Conservation (phyloP, 352 stramenopile genomes). For the Pseudoperonospora humuli region DNA sequence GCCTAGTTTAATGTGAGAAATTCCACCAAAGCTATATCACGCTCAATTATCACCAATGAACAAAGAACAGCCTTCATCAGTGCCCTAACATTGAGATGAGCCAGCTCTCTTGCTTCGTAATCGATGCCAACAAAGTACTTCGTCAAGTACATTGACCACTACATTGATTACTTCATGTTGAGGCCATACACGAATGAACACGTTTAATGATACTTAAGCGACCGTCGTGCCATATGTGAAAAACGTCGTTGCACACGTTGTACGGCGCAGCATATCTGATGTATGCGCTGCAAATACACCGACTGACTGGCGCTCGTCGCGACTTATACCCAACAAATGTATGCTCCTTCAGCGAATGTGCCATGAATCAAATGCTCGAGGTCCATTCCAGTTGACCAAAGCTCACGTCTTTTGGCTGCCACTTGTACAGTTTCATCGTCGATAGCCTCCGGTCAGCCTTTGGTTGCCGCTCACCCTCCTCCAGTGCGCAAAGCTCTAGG, state of each 20-base stretch:
- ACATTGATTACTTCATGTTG: no score
- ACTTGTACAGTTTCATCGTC: constrained; percentile 53
- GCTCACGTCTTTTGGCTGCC: constrained; percentile 43
- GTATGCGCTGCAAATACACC: constrained; percentile 69
- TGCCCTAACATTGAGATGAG: no score
- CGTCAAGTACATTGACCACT: no score
- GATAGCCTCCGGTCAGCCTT: constrained; percentile 45
- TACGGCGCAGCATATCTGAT: constrained; percentile 80
- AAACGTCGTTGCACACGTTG: constrained; percentile 87
- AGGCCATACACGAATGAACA: no score
- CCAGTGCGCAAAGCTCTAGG: constrained; percentile 40
- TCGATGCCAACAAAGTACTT: no score
- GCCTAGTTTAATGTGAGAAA: no score
- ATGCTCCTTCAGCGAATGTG: constrained; percentile 65
- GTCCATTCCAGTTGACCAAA: constrained; percentile 68
- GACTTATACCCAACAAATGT: constrained; percentile 58
- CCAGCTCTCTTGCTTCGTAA: no score
- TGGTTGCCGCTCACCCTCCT: constrained; percentile 56
- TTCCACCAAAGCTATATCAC: no score
- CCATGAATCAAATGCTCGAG: constrained; percentile 64
- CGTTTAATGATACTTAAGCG: constrained; percentile 88
- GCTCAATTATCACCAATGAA: no score
- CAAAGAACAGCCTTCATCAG: no score
- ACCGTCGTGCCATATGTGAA: constrained; percentile 89
- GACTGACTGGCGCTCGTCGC: constrained; percentile 70